Evolutionary conservation across 495 filamentous ascomycete species (phyloP).

Genomic region (Penicillium ucsense): DNA sequence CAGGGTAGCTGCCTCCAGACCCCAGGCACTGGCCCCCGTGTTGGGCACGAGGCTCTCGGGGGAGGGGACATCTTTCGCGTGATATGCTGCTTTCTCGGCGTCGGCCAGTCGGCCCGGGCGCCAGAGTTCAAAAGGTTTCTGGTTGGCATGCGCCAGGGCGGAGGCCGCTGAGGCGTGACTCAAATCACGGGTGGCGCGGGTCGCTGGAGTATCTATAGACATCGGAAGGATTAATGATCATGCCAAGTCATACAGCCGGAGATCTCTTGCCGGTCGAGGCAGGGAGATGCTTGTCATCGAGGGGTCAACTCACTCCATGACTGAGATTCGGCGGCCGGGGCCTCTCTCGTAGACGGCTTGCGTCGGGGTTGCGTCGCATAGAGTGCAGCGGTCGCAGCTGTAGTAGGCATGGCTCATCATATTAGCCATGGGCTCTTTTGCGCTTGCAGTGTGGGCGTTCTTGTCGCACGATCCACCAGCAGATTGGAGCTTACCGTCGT

Average conservation of each 20-base stretch:
- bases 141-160: constrained; percentile 64
- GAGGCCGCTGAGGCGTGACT: constrained; percentile 60
- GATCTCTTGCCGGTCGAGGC: no score
- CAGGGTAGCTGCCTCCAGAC: constrained; percentile 62
- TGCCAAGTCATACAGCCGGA: not conserved
- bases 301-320: constrained; percentile 15
- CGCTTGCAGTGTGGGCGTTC: not conserved
- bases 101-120: constrained; percentile 49
- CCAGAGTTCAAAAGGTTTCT: constrained; percentile 50
- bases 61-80: constrained; percentile 59
- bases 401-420: constrained; percentile 7
- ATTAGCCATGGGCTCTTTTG: constrained; percentile 4
- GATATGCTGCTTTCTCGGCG: constrained; percentile 57
- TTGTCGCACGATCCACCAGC: constrained; percentile 4
- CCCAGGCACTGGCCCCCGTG: constrained; percentile 44
- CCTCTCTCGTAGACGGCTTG: constrained; percentile 26
- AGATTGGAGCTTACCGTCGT: constrained; percentile 27
- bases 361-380: constrained; percentile 40
- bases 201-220: constrained; percentile 53
- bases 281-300: not conserved
- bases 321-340: constrained; percentile 14
- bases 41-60: constrained; percentile 42
- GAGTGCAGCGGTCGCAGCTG: constrained; percentile 45
- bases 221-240: constrained; percentile 11
- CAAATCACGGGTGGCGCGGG: constrained; percentile 59